These are phyloP conservation scores for Polytrichum commune DNA, from an alignment of 225 moss, liverwort and hornwort genomes.

Conservation along the genomic window DNA sequence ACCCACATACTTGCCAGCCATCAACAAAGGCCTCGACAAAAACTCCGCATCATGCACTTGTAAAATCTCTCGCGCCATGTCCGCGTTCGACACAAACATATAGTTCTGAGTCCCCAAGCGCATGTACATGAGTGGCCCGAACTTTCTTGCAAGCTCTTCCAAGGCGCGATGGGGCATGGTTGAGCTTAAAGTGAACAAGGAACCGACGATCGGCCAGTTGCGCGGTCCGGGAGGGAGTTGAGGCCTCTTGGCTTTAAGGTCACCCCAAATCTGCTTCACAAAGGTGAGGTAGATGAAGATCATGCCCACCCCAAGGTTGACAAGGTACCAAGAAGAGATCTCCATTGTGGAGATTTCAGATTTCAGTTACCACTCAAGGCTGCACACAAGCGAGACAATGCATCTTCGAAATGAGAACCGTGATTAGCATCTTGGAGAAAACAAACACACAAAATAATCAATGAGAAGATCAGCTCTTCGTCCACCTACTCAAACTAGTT, in stretches of 20 bases:
- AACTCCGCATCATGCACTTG: constrained; percentile 38
- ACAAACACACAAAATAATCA: no score
- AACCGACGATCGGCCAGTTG: constrained; percentile 42
- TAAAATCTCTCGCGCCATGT: constrained; percentile 31
- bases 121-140: constrained; percentile 54
- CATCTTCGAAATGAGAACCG: no score
- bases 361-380: no score
- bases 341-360: no score
- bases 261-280: no score
- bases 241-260: background rate
- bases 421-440: no score
- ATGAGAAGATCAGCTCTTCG: no score
- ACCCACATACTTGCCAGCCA: constrained; percentile 66
- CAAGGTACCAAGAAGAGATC: no score
- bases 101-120: constrained; percentile 42
- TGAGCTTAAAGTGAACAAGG: constrained; percentile 33
- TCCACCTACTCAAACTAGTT: no score
- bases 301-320: no score
- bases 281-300: no score
- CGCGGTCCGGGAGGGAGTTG: constrained; percentile 43
- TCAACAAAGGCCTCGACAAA: constrained; percentile 52
- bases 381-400: no score
- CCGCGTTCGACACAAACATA: constrained; percentile 34
- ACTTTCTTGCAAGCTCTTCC: constrained; percentile 12
- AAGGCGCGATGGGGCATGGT: constrained; percentile 37